A percentile compares a stretch with the other conserved stretches of the same genome.
Conservation (phyloP, 164 flowering plant genomes). For the Kingdonia uniflora region DNA sequence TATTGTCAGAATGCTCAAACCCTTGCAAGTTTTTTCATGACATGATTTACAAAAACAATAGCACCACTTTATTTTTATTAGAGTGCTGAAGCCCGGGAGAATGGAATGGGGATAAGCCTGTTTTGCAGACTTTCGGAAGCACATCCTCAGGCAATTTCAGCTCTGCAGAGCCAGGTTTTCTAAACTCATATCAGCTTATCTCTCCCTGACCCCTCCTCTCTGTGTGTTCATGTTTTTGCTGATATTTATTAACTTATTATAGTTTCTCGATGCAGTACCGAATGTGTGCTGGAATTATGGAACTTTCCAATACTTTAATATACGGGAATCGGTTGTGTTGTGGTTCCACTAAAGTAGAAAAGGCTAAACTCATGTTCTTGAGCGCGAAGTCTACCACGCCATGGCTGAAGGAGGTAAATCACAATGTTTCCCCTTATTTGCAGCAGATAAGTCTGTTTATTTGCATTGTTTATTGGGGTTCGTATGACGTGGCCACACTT, state of each 20-base stretch:
- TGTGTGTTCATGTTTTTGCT: neutral
- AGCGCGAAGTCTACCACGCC: slow-evolving; percentile 22
- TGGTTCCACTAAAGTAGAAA: slow-evolving; percentile 71
- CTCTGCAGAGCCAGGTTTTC: slow-evolving; percentile 81
- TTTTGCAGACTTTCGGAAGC: slow-evolving; percentile 97
- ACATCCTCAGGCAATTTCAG: slow-evolving; percentile 94
- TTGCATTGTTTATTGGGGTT: no score
- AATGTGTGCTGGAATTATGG: slow-evolving; percentile 90
- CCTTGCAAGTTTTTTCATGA: neutral
- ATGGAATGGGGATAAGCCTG: slow-evolving; percentile 86
- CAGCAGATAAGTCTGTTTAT: no score
- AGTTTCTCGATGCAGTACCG: slow-evolving; percentile 55
- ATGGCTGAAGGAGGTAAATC: slow-evolving; percentile 65
- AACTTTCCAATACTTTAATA: slow-evolving; percentile 76
- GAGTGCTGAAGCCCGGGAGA: slow-evolving; percentile 91
- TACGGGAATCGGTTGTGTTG: slow-evolving; percentile 89
- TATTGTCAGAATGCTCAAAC: neutral
- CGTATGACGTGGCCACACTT: no score
- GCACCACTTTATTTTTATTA: no score
- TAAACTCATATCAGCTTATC: neutral
- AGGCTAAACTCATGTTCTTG: slow-evolving; percentile 50
- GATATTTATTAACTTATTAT: slow-evolving; percentile 4
- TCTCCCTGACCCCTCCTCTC: neutral
- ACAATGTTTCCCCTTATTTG: no score
- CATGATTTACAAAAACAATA: no score